Percentiles rank a stretch among this genome's conserved stretches.
Conservation (phyloP, 306 rosid species). For the Fragaria nilgerrensis region DNA sequence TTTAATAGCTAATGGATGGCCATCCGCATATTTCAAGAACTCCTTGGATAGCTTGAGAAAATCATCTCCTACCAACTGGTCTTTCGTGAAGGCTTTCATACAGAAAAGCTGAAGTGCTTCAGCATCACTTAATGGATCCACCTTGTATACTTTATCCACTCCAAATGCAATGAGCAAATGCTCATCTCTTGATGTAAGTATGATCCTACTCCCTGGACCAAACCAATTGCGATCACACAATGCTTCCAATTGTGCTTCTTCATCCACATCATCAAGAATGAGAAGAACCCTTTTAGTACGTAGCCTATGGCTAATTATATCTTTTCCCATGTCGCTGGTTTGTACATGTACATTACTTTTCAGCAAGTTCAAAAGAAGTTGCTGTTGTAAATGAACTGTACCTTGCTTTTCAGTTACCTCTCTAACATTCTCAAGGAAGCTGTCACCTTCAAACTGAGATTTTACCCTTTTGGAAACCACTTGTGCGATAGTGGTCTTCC, state of each 20-base stretch:
- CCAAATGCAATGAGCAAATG: background rate
- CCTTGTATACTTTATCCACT: background rate
- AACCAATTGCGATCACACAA: slow-evolving; percentile 3
- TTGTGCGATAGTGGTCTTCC: background rate
- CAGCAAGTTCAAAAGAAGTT: background rate
- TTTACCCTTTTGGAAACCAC: background rate
- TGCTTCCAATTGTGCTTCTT: background rate
- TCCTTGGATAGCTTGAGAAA: background rate
- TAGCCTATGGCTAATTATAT: slow-evolving; percentile 3
- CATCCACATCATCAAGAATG: slow-evolving; percentile 22
- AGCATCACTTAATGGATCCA: background rate
- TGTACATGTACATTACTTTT: background rate
- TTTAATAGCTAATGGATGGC: slow-evolving; percentile 19
- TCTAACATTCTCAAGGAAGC: slow-evolving; percentile 14
- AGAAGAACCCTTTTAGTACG: slow-evolving; percentile 4
- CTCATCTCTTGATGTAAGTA: slow-evolving; percentile 17
- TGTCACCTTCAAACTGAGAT: background rate
- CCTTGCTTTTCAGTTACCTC: background rate
- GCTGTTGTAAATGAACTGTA: background rate
- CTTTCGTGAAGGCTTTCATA: background rate
- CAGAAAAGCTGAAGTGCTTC: slow-evolving; percentile 2
- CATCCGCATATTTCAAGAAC: slow-evolving; percentile 5
- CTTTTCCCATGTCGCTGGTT: background rate
- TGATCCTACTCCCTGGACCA: slow-evolving; percentile 17
- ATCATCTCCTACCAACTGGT: background rate